Conservation (phyloP, 2,329 filamentous ascomycete genomes). For the Colletotrichum sojae region DNA sequence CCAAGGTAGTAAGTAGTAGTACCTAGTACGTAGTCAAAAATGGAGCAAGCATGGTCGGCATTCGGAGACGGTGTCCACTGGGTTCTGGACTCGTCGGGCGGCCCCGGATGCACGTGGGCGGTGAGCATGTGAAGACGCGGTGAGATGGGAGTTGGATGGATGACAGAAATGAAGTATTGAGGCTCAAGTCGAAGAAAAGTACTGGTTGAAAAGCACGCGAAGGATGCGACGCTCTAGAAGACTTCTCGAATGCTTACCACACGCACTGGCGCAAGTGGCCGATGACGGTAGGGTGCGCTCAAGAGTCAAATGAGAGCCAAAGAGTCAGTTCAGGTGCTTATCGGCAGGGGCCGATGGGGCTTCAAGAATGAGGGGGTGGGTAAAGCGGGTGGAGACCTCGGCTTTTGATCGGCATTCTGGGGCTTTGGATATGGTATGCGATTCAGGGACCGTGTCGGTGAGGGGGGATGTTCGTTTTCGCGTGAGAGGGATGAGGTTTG, state of each 20-base stretch:
- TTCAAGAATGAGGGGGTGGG: no score
- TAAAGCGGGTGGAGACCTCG: constrained; percentile 4
- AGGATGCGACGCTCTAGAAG: not conserved
- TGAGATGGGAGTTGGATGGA: not conserved
- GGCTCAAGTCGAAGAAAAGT: not conserved
- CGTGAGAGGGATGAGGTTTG: not conserved
- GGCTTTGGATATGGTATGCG: not conserved
- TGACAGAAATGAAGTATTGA: not conserved
- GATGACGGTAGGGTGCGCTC: no score
- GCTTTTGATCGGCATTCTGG: constrained; percentile 33
- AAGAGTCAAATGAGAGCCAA: no score
- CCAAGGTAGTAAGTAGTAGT: constrained; percentile 3
- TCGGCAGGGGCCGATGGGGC: not conserved
- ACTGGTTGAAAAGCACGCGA: not conserved
- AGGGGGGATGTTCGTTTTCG: not conserved
- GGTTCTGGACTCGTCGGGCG: constrained; percentile 1
- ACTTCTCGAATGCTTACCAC: not conserved
- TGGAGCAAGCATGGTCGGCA: constrained; percentile 6
- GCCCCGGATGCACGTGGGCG: not conserved
- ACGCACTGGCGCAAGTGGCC: no score
- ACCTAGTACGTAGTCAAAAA: constrained; percentile 15
- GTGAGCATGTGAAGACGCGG: constrained; percentile 11
- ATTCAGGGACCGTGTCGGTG: not conserved
- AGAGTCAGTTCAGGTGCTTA: not conserved
- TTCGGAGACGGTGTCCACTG: constrained; percentile 3